Conservation (phyloP, 495 filamentous ascomycete species). For the Talaromyces stipitatus region DNA sequence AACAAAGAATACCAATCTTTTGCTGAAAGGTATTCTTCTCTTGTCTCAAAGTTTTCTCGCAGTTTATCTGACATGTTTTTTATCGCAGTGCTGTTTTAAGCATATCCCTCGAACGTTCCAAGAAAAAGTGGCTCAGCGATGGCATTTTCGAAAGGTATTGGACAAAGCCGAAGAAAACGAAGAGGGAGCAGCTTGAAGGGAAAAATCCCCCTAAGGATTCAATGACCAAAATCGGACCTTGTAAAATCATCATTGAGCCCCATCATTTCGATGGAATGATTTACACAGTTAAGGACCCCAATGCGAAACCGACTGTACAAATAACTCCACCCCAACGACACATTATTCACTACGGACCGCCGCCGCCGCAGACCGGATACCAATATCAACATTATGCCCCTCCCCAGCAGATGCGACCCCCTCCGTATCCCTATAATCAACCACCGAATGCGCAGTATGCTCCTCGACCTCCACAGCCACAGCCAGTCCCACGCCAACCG, state of each 20-base stretch:
- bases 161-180: constrained; percentile 80
- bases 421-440: constrained; percentile 13
- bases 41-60: constrained; percentile 1
- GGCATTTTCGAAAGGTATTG: constrained; percentile 90
- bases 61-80: constrained; percentile 5
- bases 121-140: constrained; percentile 80
- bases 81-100: constrained; percentile 81
- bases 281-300: constrained; percentile 72
- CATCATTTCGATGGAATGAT: constrained; percentile 85
- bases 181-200: constrained; percentile 58
- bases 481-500: constrained; percentile 24
- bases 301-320: constrained; percentile 42
- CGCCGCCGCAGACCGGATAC: constrained; percentile 43
- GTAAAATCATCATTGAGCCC: constrained; percentile 79
- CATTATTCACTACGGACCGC: constrained; percentile 63
- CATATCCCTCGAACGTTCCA: constrained; percentile 75
- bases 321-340: constrained; percentile 46
- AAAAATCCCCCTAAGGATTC: constrained; percentile 80
- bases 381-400: constrained; percentile 42
- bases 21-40: constrained; percentile 62
- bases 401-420: constrained; percentile 23
- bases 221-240: constrained; percentile 75
- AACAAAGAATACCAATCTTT: constrained; percentile 71
- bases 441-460: constrained; percentile 12
- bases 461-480: constrained; percentile 15